phyloP scores from a whole-genome alignment of 1,284 basidiomycete genomes.

The Trichosporon coremiiforme region DNA sequence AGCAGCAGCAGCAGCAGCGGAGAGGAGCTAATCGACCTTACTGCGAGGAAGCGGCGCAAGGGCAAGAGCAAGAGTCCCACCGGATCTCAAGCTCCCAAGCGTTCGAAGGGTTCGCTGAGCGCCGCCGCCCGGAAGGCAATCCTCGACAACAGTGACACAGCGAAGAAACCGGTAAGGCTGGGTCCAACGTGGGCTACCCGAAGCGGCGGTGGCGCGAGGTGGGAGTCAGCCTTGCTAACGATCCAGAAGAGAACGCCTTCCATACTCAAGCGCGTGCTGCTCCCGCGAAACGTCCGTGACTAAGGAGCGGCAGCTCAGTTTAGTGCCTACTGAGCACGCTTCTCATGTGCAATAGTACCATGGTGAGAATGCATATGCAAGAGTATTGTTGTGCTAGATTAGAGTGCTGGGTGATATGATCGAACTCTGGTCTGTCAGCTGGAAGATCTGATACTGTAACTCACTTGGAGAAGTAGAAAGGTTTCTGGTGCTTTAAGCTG shows the following conservation, averaged over 20 bases:
- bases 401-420: constrained; percentile 29
- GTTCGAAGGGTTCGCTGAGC: not conserved
- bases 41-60: not conserved
- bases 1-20: constrained; percentile 8
- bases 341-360: not conserved
- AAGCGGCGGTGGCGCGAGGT: not conserved
- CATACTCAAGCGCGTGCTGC: not conserved
- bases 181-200: not conserved
- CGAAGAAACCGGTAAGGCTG: not conserved
- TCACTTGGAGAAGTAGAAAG: constrained; percentile 87
- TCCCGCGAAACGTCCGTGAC: not conserved
- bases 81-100: not conserved
- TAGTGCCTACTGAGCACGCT: not conserved
- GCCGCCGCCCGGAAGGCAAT: not conserved
- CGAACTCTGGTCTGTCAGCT: constrained; percentile 29
- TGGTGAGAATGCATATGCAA: constrained; percentile 14
- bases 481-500: constrained; percentile 76
- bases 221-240: not conserved
- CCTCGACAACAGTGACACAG: not conserved
- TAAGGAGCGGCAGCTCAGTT: not conserved
- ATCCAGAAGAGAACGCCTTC: not conserved
- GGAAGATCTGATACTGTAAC: constrained; percentile 24
- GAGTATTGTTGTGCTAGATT: constrained; percentile 5
- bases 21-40: constrained; percentile 27
- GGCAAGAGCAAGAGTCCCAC: not conserved